Evolutionary conservation across 306 rosid genomes (phyloP).

Genomic region (Pterocarpus macrocarpus): DNA sequence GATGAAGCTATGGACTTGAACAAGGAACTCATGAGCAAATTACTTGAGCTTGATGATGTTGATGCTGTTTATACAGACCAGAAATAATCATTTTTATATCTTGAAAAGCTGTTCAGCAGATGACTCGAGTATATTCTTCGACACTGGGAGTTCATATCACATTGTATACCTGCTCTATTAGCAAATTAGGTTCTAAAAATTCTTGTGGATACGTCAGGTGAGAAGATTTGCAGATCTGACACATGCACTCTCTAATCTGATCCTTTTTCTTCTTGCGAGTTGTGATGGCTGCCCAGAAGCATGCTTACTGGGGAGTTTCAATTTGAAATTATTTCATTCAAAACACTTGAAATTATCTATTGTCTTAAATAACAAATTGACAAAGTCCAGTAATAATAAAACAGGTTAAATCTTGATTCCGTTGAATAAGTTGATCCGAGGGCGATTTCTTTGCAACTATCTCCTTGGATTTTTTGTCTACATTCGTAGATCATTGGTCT

Average conservation of each 20-base stretch:
- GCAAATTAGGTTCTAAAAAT: slow-evolving; percentile 29
- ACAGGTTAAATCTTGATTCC: slow-evolving; percentile 33
- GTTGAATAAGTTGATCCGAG: neutral
- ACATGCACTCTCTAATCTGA: slow-evolving; percentile 29
- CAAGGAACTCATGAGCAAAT: slow-evolving; percentile 80
- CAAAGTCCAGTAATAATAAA: slow-evolving; percentile 12
- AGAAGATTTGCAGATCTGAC: slow-evolving; percentile 43
- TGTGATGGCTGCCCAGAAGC: slow-evolving; percentile 7
- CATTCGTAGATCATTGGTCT: slow-evolving; percentile 17
- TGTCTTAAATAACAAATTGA: slow-evolving; percentile 22
- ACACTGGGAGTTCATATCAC: slow-evolving; percentile 29
- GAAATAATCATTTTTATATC: slow-evolving; percentile 54
- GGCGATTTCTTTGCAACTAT: slow-evolving; percentile 28
- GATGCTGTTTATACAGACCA: slow-evolving; percentile 97
- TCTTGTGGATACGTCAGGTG: slow-evolving; percentile 29
- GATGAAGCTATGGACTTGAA: slow-evolving; percentile 94
- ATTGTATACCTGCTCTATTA: slow-evolving; percentile 39
- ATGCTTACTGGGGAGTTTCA: slow-evolving; percentile 37
- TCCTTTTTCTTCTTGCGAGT: slow-evolving; percentile 17
- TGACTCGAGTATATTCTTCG: slow-evolving; percentile 39
- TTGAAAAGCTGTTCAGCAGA: slow-evolving; percentile 44
- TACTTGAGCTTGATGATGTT: slow-evolving; percentile 95
- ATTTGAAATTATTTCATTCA: slow-evolving; percentile 32
- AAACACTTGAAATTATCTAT: slow-evolving; percentile 21
- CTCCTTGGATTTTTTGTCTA: slow-evolving; percentile 36